These are phyloP conservation scores for Ailanthus altissimus DNA, from an alignment of 345 rosid genomes.

Conservation along the genomic window DNA sequence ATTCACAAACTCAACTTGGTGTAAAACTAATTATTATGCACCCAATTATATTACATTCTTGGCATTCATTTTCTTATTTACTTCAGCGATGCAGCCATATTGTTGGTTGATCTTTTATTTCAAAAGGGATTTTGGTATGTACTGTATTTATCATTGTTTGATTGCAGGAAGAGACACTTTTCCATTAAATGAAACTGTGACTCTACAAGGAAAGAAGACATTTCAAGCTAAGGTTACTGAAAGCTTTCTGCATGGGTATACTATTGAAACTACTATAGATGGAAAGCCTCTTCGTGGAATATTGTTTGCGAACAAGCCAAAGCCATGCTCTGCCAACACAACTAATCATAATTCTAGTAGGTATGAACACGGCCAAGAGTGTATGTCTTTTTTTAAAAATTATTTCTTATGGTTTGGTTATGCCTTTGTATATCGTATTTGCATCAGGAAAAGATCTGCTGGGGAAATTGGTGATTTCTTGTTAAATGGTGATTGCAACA, in stretches of 20 bases:
- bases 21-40: background rate
- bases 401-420: slow-evolving; percentile 9
- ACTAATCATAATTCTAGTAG: slow-evolving; percentile 41
- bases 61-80: background rate
- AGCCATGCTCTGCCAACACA: slow-evolving; percentile 39
- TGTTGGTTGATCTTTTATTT: slow-evolving; percentile 1
- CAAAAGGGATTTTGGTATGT: background rate
- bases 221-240: slow-evolving; percentile 86
- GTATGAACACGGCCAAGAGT: slow-evolving; percentile 38
- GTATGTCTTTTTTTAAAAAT: background rate
- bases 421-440: slow-evolving; percentile 12
- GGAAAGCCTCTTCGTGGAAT: slow-evolving; percentile 89
- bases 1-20: background rate
- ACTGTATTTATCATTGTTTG: slow-evolving; percentile 12
- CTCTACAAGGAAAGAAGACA: slow-evolving; percentile 63
- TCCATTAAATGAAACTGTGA: slow-evolving; percentile 35
- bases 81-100: background rate
- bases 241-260: slow-evolving; percentile 70
- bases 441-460: slow-evolving; percentile 54
- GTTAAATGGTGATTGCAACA: slow-evolving; percentile 51
- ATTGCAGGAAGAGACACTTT: slow-evolving; percentile 58
- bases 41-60: background rate
- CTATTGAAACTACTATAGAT: slow-evolving; percentile 78
- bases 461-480: slow-evolving; percentile 35
- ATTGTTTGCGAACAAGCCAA: slow-evolving; percentile 73